phyloP scores from a whole-genome alignment of 805 yeast species.

The Scheffersomyces coipomensis region DNA sequence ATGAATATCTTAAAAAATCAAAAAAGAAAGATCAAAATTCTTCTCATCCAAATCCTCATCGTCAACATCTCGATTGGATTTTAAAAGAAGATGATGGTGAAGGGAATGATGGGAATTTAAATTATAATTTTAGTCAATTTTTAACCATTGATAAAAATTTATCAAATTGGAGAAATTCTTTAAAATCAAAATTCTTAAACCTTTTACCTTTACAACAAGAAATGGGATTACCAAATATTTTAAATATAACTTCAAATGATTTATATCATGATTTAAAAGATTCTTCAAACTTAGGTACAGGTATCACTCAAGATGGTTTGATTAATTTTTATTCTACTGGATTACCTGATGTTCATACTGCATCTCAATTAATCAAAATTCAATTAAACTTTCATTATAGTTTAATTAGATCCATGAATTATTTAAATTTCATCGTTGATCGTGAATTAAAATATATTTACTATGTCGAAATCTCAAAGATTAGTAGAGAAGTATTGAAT shows the following conservation, averaged over 20 bases:
- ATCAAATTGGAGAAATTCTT: constrained; percentile 38
- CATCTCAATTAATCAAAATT: constrained; percentile 38
- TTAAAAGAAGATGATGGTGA: constrained; percentile 47
- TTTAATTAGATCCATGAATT: constrained; percentile 41
- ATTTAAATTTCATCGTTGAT: constrained; percentile 42
- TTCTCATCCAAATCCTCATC: constrained; percentile 15
- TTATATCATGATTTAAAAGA: constrained; percentile 29
- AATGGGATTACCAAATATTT: constrained; percentile 30
- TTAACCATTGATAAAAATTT: constrained; percentile 41
- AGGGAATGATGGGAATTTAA: constrained; percentile 46
- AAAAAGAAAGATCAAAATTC: constrained; percentile 18
- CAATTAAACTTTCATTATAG: constrained; percentile 45
- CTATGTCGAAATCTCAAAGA: constrained; percentile 33
- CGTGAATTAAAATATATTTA: constrained; percentile 35
- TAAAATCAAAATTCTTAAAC: constrained; percentile 28
- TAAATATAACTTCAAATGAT: constrained; percentile 17
- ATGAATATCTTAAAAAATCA: constrained; percentile 37
- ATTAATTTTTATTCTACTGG: constrained; percentile 27
- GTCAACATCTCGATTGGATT: constrained; percentile 38
- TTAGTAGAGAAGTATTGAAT: constrained; percentile 36
- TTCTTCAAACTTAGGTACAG: constrained; percentile 6
- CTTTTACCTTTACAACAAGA: constrained; percentile 22
- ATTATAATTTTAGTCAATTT: constrained; percentile 43
- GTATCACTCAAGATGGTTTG: constrained; percentile 16
- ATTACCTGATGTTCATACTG: constrained; percentile 37